A percentile compares a stretch with the other conserved stretches of the same genome.
These are phyloP conservation scores for Kalanchoe fedtschenkoi DNA, from an alignment of 164 flowering plant genomes.

Conservation along the genomic window DNA sequence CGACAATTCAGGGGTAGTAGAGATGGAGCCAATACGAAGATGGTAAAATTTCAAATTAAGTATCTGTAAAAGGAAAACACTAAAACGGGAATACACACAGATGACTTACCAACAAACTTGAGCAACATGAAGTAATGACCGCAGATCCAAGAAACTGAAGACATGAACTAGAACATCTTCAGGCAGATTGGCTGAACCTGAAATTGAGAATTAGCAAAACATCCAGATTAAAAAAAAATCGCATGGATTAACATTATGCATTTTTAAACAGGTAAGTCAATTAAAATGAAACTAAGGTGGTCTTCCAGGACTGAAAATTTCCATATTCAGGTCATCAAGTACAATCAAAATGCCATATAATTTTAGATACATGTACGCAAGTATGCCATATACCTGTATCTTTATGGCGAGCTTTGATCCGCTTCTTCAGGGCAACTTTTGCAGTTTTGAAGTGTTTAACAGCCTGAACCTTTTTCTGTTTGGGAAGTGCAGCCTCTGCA, in stretches of 20 bases:
- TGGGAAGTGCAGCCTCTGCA: constrained; percentile 62
- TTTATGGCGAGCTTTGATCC: constrained; percentile 27
- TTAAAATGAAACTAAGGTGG: neutral
- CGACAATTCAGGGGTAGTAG: too few species aligned
- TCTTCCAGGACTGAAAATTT: too few species aligned
- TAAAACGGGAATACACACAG: neutral
- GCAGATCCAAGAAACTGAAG: constrained; percentile 68
- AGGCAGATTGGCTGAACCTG: constrained; percentile 50
- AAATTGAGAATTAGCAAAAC: constrained; percentile 1
- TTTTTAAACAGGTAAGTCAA: neutral
- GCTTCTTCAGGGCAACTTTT: constrained; percentile 58
- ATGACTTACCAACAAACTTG: constrained; percentile 54
- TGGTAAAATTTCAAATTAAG: too few species aligned
- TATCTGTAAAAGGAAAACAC: neutral
- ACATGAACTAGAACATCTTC: constrained; percentile 69
- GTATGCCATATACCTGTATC: constrained; percentile 23
- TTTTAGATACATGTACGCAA: neutral
- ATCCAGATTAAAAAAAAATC: neutral
- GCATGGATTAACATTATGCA: neutral
- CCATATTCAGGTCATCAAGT: too few species aligned
- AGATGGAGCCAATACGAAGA: too few species aligned
- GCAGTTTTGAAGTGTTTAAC: constrained; percentile 64
- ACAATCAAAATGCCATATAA: neutral
- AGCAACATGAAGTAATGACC: constrained; percentile 47
- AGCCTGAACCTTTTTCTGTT: constrained; percentile 55